A percentile compares a stretch with the other conserved stretches of the same genome.
Evolutionary conservation across 73 alveolate genomes (phyloP).

Genomic region (Tetrahymena malaccensis): DNA sequence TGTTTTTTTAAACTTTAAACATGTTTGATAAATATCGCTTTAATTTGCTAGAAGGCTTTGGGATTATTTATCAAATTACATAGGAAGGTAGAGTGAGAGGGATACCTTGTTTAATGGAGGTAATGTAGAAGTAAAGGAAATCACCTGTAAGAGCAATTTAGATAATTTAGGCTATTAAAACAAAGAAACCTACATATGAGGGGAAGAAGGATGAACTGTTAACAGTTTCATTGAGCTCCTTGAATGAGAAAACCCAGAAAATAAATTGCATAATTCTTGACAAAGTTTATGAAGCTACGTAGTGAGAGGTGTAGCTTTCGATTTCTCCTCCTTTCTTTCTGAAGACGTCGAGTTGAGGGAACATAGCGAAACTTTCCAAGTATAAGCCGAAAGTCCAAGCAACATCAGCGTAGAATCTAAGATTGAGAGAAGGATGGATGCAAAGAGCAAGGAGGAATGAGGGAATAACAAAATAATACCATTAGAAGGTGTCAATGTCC

Average conservation of each 20-base stretch:
- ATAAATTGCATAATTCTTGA: slow-evolving; percentile 9
- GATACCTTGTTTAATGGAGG: not conserved
- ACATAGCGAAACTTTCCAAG: slow-evolving; percentile 55
- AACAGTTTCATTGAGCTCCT: slow-evolving; percentile 9
- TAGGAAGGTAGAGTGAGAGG: not conserved
- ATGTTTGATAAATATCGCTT: not conserved
- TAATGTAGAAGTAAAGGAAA: slow-evolving; percentile 4
- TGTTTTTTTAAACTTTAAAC: not conserved
- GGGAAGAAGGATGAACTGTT: slow-evolving; percentile 17
- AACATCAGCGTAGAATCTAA: slow-evolving; percentile 27
- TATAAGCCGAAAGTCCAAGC: slow-evolving; percentile 53
- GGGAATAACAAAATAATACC: slow-evolving; percentile 48
- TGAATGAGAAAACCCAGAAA: slow-evolving; percentile 24
- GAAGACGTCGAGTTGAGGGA: slow-evolving; percentile 48
- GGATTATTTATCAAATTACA: not conserved
- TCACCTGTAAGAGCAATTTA: slow-evolving; percentile 26
- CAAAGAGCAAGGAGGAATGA: slow-evolving; percentile 27
- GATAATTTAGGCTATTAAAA: slow-evolving; percentile 13
- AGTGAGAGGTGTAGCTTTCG: slow-evolving; percentile 50
- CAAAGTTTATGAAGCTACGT: slow-evolving; percentile 19
- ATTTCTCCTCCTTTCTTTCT: slow-evolving; percentile 53
- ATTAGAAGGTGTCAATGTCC: slow-evolving; percentile 6
- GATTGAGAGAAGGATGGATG: slow-evolving; percentile 44
- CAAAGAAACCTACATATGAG: slow-evolving; percentile 22
- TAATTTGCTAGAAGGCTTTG: not conserved